These are phyloP conservation scores for Fonsecaea multimorphosa DNA, from an alignment of 2,329 filamentous ascomycete species.

Conservation along the genomic window DNA sequence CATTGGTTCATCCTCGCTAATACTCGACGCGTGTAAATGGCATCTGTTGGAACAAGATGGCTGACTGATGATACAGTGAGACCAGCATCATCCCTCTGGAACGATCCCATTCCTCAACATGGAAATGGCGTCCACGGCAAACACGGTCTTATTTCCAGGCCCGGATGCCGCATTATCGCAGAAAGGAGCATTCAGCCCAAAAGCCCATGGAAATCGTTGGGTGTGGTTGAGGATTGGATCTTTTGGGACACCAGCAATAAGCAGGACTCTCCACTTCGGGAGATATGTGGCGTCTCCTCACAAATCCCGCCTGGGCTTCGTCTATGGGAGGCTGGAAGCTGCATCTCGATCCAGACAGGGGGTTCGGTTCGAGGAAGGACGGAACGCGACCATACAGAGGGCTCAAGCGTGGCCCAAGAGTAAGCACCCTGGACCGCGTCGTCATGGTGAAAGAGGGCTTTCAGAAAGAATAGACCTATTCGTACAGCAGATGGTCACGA, in stretches of 20 bases:
- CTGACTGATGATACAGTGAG: conserved; percentile 8
- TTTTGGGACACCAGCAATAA: neutral
- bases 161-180: neutral
- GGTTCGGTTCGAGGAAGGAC: conserved; percentile 9
- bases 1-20: neutral
- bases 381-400: neutral
- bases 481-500: neutral
- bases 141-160: neutral
- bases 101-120: neutral
- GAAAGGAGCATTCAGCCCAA: neutral
- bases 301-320: neutral
- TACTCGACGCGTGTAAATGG: neutral
- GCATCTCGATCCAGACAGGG: conserved; percentile 4
- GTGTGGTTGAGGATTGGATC: neutral
- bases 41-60: neutral
- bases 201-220: neutral
- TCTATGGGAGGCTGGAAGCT: neutral
- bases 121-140: neutral
- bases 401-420: too few relatives aligned
- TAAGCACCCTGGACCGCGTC: neutral
- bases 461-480: neutral
- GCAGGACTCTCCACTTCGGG: neutral
- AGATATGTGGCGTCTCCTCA: conserved; percentile 6
- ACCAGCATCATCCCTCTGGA: neutral
- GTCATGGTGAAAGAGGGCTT: neutral